These are phyloP conservation scores for Oldenlandia corymbosa DNA, from an alignment of 257 asterid genomes.

Conservation along the genomic window DNA sequence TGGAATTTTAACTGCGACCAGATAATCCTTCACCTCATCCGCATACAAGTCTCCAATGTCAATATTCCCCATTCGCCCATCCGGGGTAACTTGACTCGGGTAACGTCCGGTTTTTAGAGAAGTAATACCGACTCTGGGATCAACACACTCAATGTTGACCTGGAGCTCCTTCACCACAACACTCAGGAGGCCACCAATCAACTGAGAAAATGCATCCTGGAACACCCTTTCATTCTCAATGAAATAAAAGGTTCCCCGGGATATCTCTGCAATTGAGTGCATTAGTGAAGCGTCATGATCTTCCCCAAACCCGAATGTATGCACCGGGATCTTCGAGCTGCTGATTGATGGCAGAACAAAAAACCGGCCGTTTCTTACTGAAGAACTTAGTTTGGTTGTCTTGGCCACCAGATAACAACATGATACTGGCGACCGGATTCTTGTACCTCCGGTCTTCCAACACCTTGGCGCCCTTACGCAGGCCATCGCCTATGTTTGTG, in stretches of 20 bases:
- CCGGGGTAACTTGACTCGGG: slow-evolving; percentile 37
- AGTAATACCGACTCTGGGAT: slow-evolving; percentile 44
- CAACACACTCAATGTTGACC: slow-evolving; percentile 47
- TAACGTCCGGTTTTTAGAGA: slow-evolving; percentile 77
- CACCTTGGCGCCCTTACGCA: slow-evolving; percentile 85
- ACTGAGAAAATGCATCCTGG: slow-evolving; percentile 98
- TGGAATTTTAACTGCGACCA: slow-evolving; percentile 63
- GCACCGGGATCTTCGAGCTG: slow-evolving; percentile 72
- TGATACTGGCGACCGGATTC: slow-evolving; percentile 82
- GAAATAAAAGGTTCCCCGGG: slow-evolving; percentile 96
- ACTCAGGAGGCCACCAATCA: slow-evolving; percentile 94
- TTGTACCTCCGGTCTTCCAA: slow-evolving; percentile 81
- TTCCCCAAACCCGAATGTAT: slow-evolving; percentile 82
- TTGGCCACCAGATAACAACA: slow-evolving; percentile 86
- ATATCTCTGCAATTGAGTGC: slow-evolving; percentile 89
- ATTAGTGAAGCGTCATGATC: slow-evolving; percentile 88
- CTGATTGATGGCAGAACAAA: slow-evolving; percentile 72
- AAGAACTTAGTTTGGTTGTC: slow-evolving; percentile 77
- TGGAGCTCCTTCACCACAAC: slow-evolving; percentile 79
- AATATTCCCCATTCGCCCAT: slow-evolving; percentile 53
- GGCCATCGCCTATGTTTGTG: slow-evolving; percentile 91
- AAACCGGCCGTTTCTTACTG: too few species aligned
- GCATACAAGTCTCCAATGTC: slow-evolving; percentile 88
- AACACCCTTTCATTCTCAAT: slow-evolving; percentile 95
- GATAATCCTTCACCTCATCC: slow-evolving; percentile 90